Evolutionary conservation across 805 yeast genomes (phyloP).

Genomic region (Candida insectalens): DNA sequence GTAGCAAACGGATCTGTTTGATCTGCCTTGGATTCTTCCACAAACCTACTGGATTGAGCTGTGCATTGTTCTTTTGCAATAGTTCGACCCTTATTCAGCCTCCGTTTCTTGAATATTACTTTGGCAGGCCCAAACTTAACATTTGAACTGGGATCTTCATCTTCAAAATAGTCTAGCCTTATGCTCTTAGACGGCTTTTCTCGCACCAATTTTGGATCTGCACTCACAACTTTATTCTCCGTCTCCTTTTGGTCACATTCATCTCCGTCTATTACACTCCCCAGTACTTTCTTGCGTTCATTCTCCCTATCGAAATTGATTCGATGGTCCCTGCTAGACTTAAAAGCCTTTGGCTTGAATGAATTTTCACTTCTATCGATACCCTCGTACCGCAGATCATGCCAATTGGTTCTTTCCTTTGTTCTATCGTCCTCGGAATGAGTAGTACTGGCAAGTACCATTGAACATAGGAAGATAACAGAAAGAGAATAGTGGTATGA

Average conservation of each 20-base stretch:
- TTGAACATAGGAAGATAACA: too few relatives aligned
- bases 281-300: conserved; percentile 7
- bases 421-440: too few relatives aligned
- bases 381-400: too few relatives aligned
- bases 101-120: conserved; percentile 1
- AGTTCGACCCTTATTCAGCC: too few relatives aligned
- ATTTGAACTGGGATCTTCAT: conserved; percentile 6
- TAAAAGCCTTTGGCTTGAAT: conserved; percentile 11
- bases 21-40: too few relatives aligned
- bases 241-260: too few relatives aligned
- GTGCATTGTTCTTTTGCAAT: too few relatives aligned
- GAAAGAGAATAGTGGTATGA: too few relatives aligned
- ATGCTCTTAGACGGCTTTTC: too few relatives aligned
- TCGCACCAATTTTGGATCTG: not conserved
- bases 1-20: not conserved
- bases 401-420: too few relatives aligned
- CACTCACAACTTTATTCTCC: not conserved
- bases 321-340: conserved; percentile 10
- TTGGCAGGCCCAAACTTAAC: not conserved
- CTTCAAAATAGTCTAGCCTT: conserved; percentile 11
- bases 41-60: conserved; percentile 8
- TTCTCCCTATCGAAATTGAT: conserved; percentile 13
- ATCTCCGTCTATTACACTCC: too few relatives aligned
- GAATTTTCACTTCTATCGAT: not conserved
- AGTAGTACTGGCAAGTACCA: too few relatives aligned